A percentile compares a stretch with the other conserved stretches of the same genome.
These are phyloP conservation scores for Erysimum cheiranthoides DNA, from an alignment of 345 rosid genomes.

Conservation along the genomic window DNA sequence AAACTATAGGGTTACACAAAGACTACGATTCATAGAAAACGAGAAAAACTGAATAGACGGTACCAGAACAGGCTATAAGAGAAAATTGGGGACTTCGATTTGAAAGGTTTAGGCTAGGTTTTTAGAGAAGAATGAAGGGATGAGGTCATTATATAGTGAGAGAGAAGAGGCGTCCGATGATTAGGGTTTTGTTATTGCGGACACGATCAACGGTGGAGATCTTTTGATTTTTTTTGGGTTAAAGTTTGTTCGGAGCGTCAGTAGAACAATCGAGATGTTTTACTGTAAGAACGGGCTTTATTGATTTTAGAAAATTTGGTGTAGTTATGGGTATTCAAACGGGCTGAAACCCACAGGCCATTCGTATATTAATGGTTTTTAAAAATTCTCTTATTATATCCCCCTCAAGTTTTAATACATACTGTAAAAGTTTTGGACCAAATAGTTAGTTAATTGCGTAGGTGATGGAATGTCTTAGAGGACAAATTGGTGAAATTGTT, in stretches of 20 bases:
- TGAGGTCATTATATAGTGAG: not conserved
- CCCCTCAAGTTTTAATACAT: no score
- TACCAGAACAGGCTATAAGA: no score
- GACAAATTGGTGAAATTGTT: no score
- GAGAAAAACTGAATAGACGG: no score
- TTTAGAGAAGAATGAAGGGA: not conserved
- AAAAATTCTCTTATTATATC: no score
- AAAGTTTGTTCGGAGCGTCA: not conserved
- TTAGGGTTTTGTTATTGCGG: slow-evolving; percentile 36
- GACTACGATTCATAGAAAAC: no score
- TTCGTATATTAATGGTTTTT: no score
- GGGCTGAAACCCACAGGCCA: not conserved
- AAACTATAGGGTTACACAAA: no score
- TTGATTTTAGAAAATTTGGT: not conserved
- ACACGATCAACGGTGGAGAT: slow-evolving; percentile 35
- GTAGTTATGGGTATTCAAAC: not conserved
- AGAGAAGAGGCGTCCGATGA: slow-evolving; percentile 36
- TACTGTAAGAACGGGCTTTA: slow-evolving; percentile 15
- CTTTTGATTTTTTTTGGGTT: not conserved
- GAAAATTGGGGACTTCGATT: not conserved
- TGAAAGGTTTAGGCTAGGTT: not conserved
- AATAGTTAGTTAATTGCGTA: no score
- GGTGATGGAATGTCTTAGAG: no score
- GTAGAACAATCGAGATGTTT: slow-evolving; percentile 35
- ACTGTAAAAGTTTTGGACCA: no score